A percentile compares a stretch with the other conserved stretches of the same genome.
These are phyloP conservation scores for Triangularia setosa DNA, from an alignment of 2,329 filamentous ascomycete species.

Conservation along the genomic window DNA sequence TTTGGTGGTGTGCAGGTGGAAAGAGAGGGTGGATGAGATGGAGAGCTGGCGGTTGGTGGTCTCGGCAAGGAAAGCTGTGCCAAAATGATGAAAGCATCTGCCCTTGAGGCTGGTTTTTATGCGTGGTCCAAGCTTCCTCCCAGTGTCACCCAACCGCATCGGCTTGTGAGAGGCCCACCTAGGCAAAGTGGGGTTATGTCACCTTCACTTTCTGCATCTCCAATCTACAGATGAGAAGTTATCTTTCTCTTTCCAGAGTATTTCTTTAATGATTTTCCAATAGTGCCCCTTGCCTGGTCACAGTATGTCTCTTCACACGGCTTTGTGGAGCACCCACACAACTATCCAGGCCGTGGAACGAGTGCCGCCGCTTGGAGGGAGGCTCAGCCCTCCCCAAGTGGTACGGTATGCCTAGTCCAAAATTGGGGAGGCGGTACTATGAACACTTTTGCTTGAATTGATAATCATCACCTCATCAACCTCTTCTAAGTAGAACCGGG, in stretches of 20 bases:
- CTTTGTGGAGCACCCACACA: background rate
- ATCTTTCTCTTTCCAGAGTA: no score
- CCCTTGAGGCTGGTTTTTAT: conserved; percentile 17
- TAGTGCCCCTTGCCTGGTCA: background rate
- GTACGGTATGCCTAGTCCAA: background rate
- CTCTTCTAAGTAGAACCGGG: conserved; percentile 27
- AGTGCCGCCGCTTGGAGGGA: background rate
- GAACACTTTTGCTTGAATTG: background rate
- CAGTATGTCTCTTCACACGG: background rate
- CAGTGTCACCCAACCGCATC: background rate
- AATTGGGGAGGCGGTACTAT: background rate
- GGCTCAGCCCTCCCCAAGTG: background rate
- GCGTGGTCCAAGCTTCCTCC: conserved; percentile 24
- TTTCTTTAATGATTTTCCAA: no score
- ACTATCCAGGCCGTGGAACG: background rate
- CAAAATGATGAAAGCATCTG: conserved; percentile 20
- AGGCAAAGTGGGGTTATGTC: conserved; percentile 7
- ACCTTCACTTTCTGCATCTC: background rate
- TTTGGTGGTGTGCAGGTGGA: conserved; percentile 14
- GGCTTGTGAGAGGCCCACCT: conserved; percentile 1
- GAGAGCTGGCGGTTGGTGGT: conserved; percentile 22
- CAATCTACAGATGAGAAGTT: no score
- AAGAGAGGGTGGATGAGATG: conserved; percentile 20
- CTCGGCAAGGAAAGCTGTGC: conserved; percentile 13
- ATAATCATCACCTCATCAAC: background rate